Evolutionary conservation across 208 protist species (phyloP).

Genomic region (Wallacemonas sp.): DNA sequence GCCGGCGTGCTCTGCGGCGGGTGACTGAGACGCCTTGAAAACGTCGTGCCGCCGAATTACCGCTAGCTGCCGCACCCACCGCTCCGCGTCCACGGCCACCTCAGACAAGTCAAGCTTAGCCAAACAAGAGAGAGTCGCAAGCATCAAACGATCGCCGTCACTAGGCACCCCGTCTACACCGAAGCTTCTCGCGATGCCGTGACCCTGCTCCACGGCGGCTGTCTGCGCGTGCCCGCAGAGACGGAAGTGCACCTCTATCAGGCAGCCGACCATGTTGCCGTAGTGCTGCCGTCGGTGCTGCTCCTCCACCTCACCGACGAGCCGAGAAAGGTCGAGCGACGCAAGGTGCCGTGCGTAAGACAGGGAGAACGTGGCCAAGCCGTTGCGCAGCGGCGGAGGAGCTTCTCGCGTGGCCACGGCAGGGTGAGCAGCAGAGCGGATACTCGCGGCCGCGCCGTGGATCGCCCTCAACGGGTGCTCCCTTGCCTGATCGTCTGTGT

Average conservation of each 20-base stretch:
- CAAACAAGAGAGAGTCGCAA: conserved; percentile 18
- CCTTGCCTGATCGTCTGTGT: no score
- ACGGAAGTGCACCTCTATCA: conserved; percentile 37
- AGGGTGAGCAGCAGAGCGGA: no score
- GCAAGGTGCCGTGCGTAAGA: conserved; percentile 28
- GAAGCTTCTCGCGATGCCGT: no score
- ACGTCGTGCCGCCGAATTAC: not conserved
- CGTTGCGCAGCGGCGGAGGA: no score
- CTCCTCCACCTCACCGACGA: conserved; percentile 28
- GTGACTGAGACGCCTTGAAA: not conserved
- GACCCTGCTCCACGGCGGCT: no score
- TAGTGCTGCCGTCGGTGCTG: conserved; percentile 24
- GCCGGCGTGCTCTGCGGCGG: no score
- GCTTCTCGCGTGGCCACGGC: no score
- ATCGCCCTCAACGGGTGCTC: no score
- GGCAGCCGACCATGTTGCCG: conserved; percentile 48
- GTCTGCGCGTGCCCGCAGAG: not conserved
- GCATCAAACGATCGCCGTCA: conserved; percentile 22
- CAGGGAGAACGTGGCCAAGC: conserved; percentile 23
- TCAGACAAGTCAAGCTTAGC: conserved; percentile 26
- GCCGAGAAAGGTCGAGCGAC: conserved; percentile 15
- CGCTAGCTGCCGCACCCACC: not conserved
- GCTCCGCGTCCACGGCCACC: conserved; percentile 17
- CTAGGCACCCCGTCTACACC: no score
- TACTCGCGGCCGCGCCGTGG: no score